phyloP scores from a whole-genome alignment of 306 rosid species.

The Lotus japonicus region DNA sequence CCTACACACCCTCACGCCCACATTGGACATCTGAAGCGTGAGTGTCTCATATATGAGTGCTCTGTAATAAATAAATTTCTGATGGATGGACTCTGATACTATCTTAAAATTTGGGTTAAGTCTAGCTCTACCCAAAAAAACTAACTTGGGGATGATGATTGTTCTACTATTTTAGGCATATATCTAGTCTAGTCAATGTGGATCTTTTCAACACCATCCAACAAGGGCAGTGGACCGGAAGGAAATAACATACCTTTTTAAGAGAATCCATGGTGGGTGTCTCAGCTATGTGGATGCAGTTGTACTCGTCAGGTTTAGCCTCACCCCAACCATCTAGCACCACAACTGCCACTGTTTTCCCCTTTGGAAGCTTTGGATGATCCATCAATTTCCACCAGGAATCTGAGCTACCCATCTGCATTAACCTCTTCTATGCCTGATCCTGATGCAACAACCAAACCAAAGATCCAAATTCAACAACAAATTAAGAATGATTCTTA shows the following conservation, averaged over 20 bases:
- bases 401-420: conserved; percentile 64
- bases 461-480: background rate
- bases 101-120: too few species aligned
- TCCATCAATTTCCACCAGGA: conserved; percentile 73
- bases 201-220: too few species aligned
- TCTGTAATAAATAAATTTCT: too few species aligned
- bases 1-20: too few species aligned
- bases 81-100: too few species aligned
- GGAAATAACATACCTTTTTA: conserved; percentile 29
- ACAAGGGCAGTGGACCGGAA: background rate
- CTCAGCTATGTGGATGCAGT: conserved; percentile 83
- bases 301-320: conserved; percentile 62
- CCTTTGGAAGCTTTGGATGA: conserved; percentile 98
- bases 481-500: background rate
- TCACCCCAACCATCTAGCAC: conserved; percentile 99
- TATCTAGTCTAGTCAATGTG: too few species aligned
- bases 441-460: background rate
- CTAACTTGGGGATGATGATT: too few species aligned
- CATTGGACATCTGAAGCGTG: too few species aligned
- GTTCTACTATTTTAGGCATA: too few species aligned
- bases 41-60: too few species aligned
- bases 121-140: too few species aligned
- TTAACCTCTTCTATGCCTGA: background rate
- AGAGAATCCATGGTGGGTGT: conserved; percentile 96
- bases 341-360: conserved; percentile 58